A percentile compares a stretch with the other conserved stretches of the same genome.
These are phyloP conservation scores for Xanthoparmelia taractica DNA, from an alignment of 495 filamentous ascomycete species.

Conservation along the genomic window DNA sequence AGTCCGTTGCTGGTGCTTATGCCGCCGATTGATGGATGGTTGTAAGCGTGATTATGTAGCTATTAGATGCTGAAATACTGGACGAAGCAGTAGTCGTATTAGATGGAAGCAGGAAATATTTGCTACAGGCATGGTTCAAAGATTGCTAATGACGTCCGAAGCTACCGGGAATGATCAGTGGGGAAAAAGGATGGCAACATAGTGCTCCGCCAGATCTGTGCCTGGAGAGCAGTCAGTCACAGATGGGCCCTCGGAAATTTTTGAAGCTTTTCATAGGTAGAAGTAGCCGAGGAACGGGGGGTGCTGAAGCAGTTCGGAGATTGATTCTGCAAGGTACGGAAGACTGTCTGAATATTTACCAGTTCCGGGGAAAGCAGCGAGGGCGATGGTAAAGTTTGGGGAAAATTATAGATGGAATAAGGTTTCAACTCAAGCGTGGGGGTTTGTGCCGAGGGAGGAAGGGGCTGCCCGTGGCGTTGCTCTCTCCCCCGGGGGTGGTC, in stretches of 20 bases:
- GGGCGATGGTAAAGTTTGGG: neutral
- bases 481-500: neutral
- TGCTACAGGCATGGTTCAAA: neutral
- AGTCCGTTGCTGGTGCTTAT: neutral
- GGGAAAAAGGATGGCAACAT: neutral
- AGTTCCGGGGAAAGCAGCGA: neutral
- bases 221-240: too few relatives aligned
- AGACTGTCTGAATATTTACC: slow-evolving; percentile 8
- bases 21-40: neutral
- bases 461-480: neutral
- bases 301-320: neutral
- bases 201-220: neutral
- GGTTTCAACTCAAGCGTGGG: slow-evolving; percentile 3
- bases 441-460: slow-evolving; percentile 13
- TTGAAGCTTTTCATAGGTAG: slow-evolving; percentile 6
- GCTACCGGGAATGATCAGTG: neutral
- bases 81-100: neutral
- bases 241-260: neutral
- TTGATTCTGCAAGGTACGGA: slow-evolving; percentile 15
- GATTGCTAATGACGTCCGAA: neutral
- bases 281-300: slow-evolving; percentile 8
- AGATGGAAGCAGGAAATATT: neutral
- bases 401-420: neutral
- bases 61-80: neutral
- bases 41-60: neutral